Base-by-base conservation (phyloP, 1,284 basidiomycete genomes). In the Austroboletus niveus region DNA sequence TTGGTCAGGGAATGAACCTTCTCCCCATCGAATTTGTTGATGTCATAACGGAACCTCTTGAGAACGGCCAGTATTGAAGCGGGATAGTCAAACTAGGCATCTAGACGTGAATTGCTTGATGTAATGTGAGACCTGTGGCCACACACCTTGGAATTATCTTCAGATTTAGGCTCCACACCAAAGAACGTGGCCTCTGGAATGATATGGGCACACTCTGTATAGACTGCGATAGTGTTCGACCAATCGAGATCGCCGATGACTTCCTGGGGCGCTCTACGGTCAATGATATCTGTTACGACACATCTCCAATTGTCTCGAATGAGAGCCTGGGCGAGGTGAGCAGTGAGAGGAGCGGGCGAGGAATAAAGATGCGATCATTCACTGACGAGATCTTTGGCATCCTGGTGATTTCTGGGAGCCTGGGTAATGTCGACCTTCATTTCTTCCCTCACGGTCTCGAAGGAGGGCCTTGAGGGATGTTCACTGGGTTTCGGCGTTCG, bases 1-100 rank as follows among this genome's bases (percentile, higher is more conserved):
- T 57, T 57, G 29, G 27, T 46, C 36, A 53, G 20, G 8, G 48
- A 54, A 42, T 53, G 55, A 46, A 53, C 35, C 1, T 45, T 42
- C 24, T 42, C 35, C 42, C 46, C 48, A 32, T 47, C 34, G 31
- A 51, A 14, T 3, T 29, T 34, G 14, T 24, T 8, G 11, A 49
- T 47, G n/a, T 56, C 15, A 30, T 17, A 38, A 47, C 9, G 3
- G 20, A 55, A 55, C 27, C 1, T 29, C 22, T 40, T 15, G 24
- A 49, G 29, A 24, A 55, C 7, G 7, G 53, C 42, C 38, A 34
- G 14, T 15, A 46, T 11, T 22, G 34, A 49, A 38, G 47, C 44
- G 0, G 41, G 31, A 34, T 47, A 50, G 6, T 55, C 42, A 22
- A 36, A 36, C 47, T 55, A 30, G 8, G 32, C 43, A 40, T n/a